Base-by-base conservation (phyloP, 2,329 filamentous ascomycete genomes). In the Nigrospora osmanthi region DNA sequence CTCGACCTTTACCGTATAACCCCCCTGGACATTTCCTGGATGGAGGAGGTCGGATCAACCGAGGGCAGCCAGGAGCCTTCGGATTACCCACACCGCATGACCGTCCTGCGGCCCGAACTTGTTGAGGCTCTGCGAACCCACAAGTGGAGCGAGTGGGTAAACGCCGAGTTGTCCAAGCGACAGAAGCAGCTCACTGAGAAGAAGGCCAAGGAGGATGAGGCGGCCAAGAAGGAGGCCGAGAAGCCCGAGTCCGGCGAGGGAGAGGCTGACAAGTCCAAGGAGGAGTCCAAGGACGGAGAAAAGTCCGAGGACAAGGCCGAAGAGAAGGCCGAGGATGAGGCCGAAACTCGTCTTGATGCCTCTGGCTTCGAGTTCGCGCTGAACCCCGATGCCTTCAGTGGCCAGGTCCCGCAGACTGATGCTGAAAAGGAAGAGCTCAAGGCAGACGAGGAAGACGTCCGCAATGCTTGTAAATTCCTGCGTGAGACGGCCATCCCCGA, bases 301-400 rank as follows among this genome's bases (percentile, higher is more conserved):
- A 60, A 64, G 40, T 62, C 69, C 44, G 52, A 52, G n/a, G 55
- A 64, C 43, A 55, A 58, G 35, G 58, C 66, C 34, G 57, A 51
- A 32, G 58, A 60, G 42, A 59, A 61, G 5, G 54, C 62, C 32
- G 58, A 62, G 38, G 56, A 51, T 2, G 54, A 58, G n/a, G 67
- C 71, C 4, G 76, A 81, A 57, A 83, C 87, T 51, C 81, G 83
- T 45, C 85, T 95, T 34, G 89, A 97, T 57, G 81, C 95, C 47
- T 87, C 88, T 37, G 81, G 85, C 56, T 98, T 97, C 73, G 76
- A 81, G 39, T 89, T 96, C 57, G 75, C 88, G 7, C 78, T 98
- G 43, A 98, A 98, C 69, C 90, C 93, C 6, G 93, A 98, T 64
- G 89, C 89, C 31, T 97, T 91, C 74, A 95, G 89, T 58, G 91